Percentiles rank a stretch among this genome's conserved stretches.
Evolutionary conservation across 2,329 filamentous ascomycete species (phyloP).

Genomic region (Apiospora rasikravindrae): DNA sequence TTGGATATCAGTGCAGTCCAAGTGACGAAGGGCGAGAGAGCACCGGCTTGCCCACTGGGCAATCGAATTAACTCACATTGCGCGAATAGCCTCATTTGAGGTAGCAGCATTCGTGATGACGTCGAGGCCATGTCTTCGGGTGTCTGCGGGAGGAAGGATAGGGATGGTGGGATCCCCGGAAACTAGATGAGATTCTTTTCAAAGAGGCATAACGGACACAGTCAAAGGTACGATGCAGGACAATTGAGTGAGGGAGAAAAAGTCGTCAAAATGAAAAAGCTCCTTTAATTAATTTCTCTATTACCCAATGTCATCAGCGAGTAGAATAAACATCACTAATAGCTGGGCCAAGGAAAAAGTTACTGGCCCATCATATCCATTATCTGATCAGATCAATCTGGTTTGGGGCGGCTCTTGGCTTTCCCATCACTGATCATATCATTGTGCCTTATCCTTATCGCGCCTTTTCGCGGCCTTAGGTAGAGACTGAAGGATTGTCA

Average conservation of each 20-base stretch:
- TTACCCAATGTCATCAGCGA: conserved; percentile 6
- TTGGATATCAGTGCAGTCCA: background rate
- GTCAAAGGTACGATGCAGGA: background rate
- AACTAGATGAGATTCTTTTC: conserved; percentile 10
- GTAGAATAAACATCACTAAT: conserved; percentile 10
- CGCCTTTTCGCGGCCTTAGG: conserved; percentile 20
- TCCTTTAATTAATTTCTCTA: conserved; percentile 1
- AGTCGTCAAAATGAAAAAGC: background rate
- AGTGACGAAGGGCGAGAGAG: no score
- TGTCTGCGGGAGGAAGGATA: conserved; percentile 13
- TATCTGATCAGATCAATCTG: background rate
- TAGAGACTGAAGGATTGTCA: background rate
- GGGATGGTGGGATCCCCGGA: conserved; percentile 20
- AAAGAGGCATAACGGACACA: conserved; percentile 11
- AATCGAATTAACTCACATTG: conserved; percentile 16
- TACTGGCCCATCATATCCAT: conserved; percentile 13
- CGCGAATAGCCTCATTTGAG: conserved; percentile 18
- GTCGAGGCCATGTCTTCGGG: conserved; percentile 23
- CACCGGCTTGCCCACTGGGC: background rate
- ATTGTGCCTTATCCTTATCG: conserved; percentile 20
- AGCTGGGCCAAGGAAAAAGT: conserved; percentile 7
- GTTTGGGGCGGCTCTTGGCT: background rate
- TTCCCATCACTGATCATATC: background rate
- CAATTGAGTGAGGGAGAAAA: background rate
- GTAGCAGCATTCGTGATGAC: conserved; percentile 22